A percentile compares a stretch with the other conserved stretches of the same genome.
phyloP scores from a whole-genome alignment of 2,329 filamentous ascomycete species.

The Xylaria sp. region DNA sequence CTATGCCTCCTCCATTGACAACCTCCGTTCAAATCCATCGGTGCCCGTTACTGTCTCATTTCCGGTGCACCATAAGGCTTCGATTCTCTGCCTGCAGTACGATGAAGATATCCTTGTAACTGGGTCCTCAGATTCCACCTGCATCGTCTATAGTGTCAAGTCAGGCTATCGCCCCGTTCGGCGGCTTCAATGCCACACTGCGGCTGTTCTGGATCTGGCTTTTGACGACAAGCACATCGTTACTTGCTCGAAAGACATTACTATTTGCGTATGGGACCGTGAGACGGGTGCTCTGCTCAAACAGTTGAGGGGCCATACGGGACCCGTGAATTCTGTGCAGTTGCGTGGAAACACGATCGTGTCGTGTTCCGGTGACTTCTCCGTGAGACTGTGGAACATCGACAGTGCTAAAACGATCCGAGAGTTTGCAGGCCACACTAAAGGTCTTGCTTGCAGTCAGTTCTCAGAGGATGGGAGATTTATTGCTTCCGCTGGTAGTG shows the following conservation, averaged over 20 bases:
- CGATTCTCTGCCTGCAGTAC: conserved; percentile 94
- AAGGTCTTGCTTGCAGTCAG: conserved; percentile 94
- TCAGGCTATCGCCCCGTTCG: conserved; percentile 82
- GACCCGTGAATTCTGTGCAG: conserved; percentile 96
- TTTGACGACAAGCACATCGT: conserved; percentile 94
- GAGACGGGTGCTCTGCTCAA: conserved; percentile 79
- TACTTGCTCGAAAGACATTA: conserved; percentile 95
- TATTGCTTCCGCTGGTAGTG: conserved; percentile 93
- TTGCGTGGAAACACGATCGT: conserved; percentile 93
- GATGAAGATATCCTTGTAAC: conserved; percentile 94
- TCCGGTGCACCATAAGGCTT: conserved; percentile 82
- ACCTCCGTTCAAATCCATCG: conserved; percentile 58
- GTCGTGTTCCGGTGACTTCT: conserved; percentile 92
- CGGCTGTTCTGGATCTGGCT: conserved; percentile 92
- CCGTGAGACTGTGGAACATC: conserved; percentile 95
- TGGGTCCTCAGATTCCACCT: conserved; percentile 90
- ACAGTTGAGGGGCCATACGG: conserved; percentile 84
- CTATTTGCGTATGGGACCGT: conserved; percentile 94
- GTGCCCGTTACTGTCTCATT: conserved; percentile 68
- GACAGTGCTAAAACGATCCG: conserved; percentile 88
- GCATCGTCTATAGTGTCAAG: conserved; percentile 89
- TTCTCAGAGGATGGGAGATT: conserved; percentile 95
- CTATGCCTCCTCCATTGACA: conserved; percentile 66
- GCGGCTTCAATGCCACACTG: conserved; percentile 80
- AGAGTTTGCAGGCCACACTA: conserved; percentile 89